Evolutionary conservation across 192 early-diverging fungal species (phyloP).

Genomic region (Rhizophagus clarus): DNA sequence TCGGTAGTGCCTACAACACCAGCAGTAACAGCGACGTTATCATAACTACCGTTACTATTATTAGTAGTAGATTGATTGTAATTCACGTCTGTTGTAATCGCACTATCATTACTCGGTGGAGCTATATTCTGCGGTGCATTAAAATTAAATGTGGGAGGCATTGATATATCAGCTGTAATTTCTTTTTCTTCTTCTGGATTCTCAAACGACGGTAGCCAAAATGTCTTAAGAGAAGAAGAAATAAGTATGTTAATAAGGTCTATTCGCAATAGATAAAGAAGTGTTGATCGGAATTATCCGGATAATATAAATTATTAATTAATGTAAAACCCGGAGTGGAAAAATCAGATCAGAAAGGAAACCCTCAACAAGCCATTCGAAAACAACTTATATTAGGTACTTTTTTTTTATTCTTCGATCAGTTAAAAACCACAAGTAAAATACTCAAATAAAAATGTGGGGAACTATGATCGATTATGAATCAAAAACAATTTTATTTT

Average conservation of each 20-base stretch:
- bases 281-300: not conserved
- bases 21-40: not conserved
- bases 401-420: not conserved
- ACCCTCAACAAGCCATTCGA: not conserved
- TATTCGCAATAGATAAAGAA: not conserved
- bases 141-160: not conserved
- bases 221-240: not conserved
- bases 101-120: not conserved
- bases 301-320: not conserved
- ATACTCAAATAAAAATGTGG: not conserved
- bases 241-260: not conserved
- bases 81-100: not conserved
- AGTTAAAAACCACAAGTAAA: not conserved
- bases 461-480: not conserved
- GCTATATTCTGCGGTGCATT: not conserved
- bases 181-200: not conserved
- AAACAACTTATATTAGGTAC: not conserved
- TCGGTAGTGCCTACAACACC: not conserved
- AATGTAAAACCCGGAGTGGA: not conserved
- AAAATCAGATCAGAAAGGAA: not conserved
- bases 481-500: not conserved
- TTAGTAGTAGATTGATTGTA: not conserved
- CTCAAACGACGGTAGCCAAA: slow-evolving; percentile 3
- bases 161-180: not conserved
- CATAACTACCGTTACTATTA: not conserved